These are phyloP conservation scores for Syzygium grande DNA, from an alignment of 345 rosid species.

Conservation along the genomic window DNA sequence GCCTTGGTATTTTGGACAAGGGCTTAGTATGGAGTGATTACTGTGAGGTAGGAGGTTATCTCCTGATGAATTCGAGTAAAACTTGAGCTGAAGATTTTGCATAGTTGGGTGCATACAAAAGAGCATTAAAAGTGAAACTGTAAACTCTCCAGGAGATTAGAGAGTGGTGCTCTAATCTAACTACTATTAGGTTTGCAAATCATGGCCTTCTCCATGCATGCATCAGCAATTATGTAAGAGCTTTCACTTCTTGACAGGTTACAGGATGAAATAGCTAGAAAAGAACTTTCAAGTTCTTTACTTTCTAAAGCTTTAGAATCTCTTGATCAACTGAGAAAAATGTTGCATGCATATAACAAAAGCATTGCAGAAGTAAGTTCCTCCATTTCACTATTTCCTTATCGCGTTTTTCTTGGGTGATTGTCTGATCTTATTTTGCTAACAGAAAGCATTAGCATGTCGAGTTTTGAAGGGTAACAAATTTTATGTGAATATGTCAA, in stretches of 20 bases:
- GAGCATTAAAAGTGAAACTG: background rate
- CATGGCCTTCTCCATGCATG: background rate
- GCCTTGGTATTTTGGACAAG: background rate
- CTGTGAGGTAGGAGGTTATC: background rate
- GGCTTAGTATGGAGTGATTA: background rate
- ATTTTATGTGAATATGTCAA: background rate
- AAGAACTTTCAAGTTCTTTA: slow-evolving; percentile 16
- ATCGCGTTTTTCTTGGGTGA: background rate
- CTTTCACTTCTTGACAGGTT: slow-evolving; percentile 9
- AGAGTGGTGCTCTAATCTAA: background rate
- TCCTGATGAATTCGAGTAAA: background rate
- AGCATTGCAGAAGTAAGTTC: slow-evolving; percentile 65
- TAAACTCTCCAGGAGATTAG: background rate
- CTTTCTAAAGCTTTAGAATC: slow-evolving; percentile 49
- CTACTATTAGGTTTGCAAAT: background rate
- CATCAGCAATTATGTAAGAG: background rate
- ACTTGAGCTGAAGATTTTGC: background rate
- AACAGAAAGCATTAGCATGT: background rate
- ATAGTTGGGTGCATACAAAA: background rate
- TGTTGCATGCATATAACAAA: slow-evolving; percentile 54
- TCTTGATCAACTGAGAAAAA: slow-evolving; percentile 27
- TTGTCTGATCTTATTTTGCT: background rate
- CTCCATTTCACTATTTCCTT: background rate
- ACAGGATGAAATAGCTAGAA: slow-evolving; percentile 31
- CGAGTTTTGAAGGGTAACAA: background rate